phyloP scores from a whole-genome alignment of 2,329 filamentous ascomycete species.

The Calonectria ilicicola region DNA sequence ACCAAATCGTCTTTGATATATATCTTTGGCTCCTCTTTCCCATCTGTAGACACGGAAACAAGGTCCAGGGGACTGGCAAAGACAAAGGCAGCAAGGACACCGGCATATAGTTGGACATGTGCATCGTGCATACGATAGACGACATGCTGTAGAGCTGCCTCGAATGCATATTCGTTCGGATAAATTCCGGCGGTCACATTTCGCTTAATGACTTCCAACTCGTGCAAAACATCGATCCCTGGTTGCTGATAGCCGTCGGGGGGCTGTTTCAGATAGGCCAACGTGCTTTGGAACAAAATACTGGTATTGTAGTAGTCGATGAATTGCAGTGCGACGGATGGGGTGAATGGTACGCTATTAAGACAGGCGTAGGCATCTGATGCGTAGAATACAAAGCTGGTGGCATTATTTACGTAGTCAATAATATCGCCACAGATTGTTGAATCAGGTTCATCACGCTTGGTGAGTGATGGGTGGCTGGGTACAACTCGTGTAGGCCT shows the following conservation, averaged over 20 bases:
- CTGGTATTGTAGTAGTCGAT: constrained; percentile 11
- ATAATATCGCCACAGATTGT: constrained; percentile 14
- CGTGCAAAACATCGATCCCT: not conserved
- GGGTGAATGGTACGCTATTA: not conserved
- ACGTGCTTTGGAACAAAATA: constrained; percentile 6
- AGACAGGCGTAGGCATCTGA: not conserved
- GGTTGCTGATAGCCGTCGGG: constrained; percentile 3
- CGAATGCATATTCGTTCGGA: constrained; percentile 2
- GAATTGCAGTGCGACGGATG: not conserved
- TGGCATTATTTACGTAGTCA: not conserved
- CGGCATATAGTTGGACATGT: not conserved
- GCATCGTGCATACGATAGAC: constrained; percentile 1
- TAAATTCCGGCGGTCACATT: not conserved
- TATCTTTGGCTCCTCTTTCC: not conserved
- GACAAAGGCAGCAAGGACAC: not conserved
- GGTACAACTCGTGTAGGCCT: not conserved
- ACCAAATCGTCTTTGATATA: not conserved
- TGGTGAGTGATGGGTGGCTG: constrained; percentile 2
- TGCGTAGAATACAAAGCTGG: not conserved
- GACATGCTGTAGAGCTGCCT: constrained; percentile 6
- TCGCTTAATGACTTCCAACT: not conserved
- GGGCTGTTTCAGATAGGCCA: not conserved
- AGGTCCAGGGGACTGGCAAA: not conserved
- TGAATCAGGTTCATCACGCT: not conserved
- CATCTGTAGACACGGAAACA: constrained; percentile 7